These are phyloP conservation scores for Ustilago sp. DNA, from an alignment of 1,284 basidiomycete genomes.

Conservation along the genomic window DNA sequence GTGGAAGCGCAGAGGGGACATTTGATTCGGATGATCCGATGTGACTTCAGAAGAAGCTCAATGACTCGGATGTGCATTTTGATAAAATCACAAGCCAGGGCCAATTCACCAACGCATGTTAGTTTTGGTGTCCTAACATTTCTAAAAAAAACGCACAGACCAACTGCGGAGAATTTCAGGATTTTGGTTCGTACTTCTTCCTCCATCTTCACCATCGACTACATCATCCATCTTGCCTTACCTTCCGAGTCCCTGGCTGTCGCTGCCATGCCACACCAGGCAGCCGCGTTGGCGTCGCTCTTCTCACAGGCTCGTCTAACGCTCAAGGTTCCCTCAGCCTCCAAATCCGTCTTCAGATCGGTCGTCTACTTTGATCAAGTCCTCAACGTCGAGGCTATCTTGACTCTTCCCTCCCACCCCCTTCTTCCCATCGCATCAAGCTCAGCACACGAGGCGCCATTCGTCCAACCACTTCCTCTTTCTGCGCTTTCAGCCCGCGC, in stretches of 20 bases:
- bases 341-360: constrained; percentile 10
- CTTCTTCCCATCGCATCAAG: constrained; percentile 18
- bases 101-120: background rate
- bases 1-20: background rate
- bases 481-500: constrained; percentile 3
- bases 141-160: background rate
- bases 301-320: constrained; percentile 36
- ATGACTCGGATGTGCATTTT: constrained; percentile 29
- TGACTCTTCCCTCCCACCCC: constrained; percentile 29
- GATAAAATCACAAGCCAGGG: background rate
- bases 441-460: background rate
- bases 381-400: constrained; percentile 30
- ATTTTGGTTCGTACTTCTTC: constrained; percentile 10
- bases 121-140: background rate
- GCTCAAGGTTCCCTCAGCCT: constrained; percentile 22
- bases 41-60: constrained; percentile 5
- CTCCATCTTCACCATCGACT: constrained; percentile 7
- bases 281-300: constrained; percentile 32
- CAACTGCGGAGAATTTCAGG: constrained; percentile 7
- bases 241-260: background rate
- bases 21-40: background rate
- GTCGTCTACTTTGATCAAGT: constrained; percentile 47
- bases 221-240: background rate
- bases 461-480: constrained; percentile 13
- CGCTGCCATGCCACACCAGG: constrained; percentile 22